Evolutionary conservation across 2,329 filamentous ascomycete genomes (phyloP).

Genomic region (Talaromyces atroroseus): DNA sequence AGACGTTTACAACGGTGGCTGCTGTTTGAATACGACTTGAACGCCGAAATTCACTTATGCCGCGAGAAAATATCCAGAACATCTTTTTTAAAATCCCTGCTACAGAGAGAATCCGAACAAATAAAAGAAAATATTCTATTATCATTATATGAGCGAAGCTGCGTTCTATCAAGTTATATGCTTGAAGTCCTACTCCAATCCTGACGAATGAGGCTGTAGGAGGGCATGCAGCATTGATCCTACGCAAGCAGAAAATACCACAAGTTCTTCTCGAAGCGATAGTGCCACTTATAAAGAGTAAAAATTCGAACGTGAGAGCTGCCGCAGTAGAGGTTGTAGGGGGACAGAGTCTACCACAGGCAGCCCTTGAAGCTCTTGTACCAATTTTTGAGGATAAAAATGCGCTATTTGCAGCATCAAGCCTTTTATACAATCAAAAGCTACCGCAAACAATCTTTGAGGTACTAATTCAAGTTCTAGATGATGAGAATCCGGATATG

Average conservation of each 20-base stretch:
- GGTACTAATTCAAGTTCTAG: too few relatives aligned
- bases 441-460: too few relatives aligned
- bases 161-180: background rate
- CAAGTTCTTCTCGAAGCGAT: background rate
- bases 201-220: too few relatives aligned
- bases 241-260: background rate
- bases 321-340: background rate
- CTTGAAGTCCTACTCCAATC: background rate
- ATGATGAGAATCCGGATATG: too few relatives aligned
- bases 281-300: background rate
- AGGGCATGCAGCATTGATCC: too few relatives aligned
- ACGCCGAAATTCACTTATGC: background rate
- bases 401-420: too few relatives aligned
- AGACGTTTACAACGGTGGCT: background rate
- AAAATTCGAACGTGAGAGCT: background rate
- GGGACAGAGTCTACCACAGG: background rate
- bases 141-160: too few relatives aligned
- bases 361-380: too few relatives aligned
- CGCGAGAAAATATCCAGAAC: background rate
- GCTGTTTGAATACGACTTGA: constrained; percentile 3
- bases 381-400: too few relatives aligned
- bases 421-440: too few relatives aligned
- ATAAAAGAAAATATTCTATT: too few relatives aligned
- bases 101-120: background rate
- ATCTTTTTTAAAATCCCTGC: background rate